A percentile compares a stretch with the other conserved stretches of the same genome.
These are phyloP conservation scores for Bolboschoenoplectus hybrid DNA, from an alignment of 202 grass and related monocot genomes.

Conservation along the genomic window DNA sequence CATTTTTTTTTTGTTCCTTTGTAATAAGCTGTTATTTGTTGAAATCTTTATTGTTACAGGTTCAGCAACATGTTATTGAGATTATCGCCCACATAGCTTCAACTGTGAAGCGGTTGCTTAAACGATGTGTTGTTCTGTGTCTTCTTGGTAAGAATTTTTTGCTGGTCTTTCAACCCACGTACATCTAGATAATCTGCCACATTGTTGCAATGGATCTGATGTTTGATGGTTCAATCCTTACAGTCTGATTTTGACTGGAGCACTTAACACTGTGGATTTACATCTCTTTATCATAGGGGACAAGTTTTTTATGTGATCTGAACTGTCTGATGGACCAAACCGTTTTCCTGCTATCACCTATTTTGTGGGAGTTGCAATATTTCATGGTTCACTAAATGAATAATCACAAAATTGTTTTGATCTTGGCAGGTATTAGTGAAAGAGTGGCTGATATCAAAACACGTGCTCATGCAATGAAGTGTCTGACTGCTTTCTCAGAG, in stretches of 20 bases:
- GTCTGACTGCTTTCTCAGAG: slow-evolving; percentile 91
- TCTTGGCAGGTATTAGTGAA: slow-evolving; percentile 83
- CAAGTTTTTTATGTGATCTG: not conserved
- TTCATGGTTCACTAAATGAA: slow-evolving; percentile 3
- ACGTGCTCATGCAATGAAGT: slow-evolving; percentile 84
- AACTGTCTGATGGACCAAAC: not conserved
- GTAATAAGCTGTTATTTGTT: slow-evolving; percentile 26
- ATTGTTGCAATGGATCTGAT: not conserved
- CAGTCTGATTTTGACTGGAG: slow-evolving; percentile 7
- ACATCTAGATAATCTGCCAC: not conserved
- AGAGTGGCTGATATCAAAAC: slow-evolving; percentile 99
- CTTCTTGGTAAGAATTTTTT: slow-evolving; percentile 62
- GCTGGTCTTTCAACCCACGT: not conserved
- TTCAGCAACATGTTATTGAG: slow-evolving; percentile 94
- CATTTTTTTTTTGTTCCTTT: slow-evolving; percentile 24
- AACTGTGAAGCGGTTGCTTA: slow-evolving; percentile 82
- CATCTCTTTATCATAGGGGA: not conserved
- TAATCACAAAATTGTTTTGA: slow-evolving; percentile 35
- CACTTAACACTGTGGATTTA: not conserved
- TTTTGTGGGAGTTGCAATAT: not conserved
- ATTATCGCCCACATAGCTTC: slow-evolving; percentile 76
- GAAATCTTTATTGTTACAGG: slow-evolving; percentile 62
- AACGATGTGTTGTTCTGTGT: slow-evolving; percentile 87
- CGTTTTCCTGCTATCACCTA: not conserved
- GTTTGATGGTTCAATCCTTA: not conserved